Evolutionary conservation across 352 stramenopile genomes (phyloP), one percentile per base, ranked within the genome.

Genomic region (Pythium dissotocum): DNA sequence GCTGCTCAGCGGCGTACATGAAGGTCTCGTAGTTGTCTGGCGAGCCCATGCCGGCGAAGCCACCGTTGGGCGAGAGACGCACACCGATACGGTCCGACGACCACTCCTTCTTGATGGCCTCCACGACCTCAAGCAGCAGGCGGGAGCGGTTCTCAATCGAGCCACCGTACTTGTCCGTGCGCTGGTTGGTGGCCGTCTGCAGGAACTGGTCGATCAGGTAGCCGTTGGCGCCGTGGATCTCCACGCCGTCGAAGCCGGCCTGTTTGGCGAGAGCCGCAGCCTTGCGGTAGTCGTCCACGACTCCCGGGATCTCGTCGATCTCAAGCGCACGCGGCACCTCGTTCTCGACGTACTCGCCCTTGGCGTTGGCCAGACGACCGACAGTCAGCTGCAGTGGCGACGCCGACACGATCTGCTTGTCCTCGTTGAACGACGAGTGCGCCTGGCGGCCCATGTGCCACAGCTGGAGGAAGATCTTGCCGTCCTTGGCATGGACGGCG

Each of bases 131-230:
- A 10, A 74, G 63, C 52, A 91, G 67, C 26, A 94, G 77, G 21
- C 77, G 71, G 24, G 69, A 65, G 26, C 86, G 77, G 65, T 92
- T 93, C 61, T 93, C 85, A 24, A 85, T 61, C 40, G 57, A 79
- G 53, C 86, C 86, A 28, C 86, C 88, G 55, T 95, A 95, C 54
- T 79, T 49, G 73, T 94, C 88, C 0, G 71, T 87, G 52, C 83
- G 79, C n/a, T 73, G 69, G 75, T 97, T 97, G 48, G 67, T 65
- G 14, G 28, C 71, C 46, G 70, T 70, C 65, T 90, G 75, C 7
- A 97, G 71, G 69, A 95, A 95, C 67, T 92, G 73, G 68, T 97
- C 87, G 56, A 97, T 65, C 16, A 97, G 70, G 64, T 97, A 97
- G 14, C 90, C 91, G 65, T 98, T 94, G 7, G 85, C 90, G 13